phyloP scores from a whole-genome alignment of 192 early-diverging fungal species.

The Pilobolus umbonatus region DNA sequence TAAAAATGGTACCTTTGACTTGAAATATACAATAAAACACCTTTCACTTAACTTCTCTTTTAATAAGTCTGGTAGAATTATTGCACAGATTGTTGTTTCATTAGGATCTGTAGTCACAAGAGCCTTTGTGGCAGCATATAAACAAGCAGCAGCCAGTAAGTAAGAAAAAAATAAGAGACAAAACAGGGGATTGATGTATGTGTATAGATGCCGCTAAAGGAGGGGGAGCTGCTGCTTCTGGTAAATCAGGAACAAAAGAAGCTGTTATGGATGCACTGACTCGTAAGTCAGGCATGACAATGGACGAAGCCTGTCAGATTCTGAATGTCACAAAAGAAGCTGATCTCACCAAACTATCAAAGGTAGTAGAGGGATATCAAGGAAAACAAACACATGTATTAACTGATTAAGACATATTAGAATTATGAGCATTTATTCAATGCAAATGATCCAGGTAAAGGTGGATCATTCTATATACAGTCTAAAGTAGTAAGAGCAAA shows the following conservation, averaged over 20 bases:
- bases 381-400: background rate
- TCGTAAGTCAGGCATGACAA: conserved; percentile 72
- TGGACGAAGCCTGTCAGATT: conserved; percentile 90
- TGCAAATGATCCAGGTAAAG: conserved; percentile 77
- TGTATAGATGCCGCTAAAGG: conserved; percentile 59
- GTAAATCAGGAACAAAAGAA: conserved; percentile 42
- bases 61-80: conserved; percentile 58
- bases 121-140: conserved; percentile 92
- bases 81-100: conserved; percentile 73
- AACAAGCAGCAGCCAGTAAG: conserved; percentile 81
- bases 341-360: conserved; percentile 44
- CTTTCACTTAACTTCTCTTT: no score
- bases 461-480: conserved; percentile 92
- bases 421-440: conserved; percentile 86
- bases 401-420: conserved; percentile 27
- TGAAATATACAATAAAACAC: no score
- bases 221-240: conserved; percentile 55
- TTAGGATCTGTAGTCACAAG: conserved; percentile 81
- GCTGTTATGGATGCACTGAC: conserved; percentile 67
- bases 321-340: conserved; percentile 75
- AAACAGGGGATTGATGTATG: background rate
- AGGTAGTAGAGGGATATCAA: conserved; percentile 27
- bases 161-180: background rate
- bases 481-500: conserved; percentile 91
- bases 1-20: no score